Conservation (phyloP, 805 yeast species). For the Metschnikowia arizonensis region DNA sequence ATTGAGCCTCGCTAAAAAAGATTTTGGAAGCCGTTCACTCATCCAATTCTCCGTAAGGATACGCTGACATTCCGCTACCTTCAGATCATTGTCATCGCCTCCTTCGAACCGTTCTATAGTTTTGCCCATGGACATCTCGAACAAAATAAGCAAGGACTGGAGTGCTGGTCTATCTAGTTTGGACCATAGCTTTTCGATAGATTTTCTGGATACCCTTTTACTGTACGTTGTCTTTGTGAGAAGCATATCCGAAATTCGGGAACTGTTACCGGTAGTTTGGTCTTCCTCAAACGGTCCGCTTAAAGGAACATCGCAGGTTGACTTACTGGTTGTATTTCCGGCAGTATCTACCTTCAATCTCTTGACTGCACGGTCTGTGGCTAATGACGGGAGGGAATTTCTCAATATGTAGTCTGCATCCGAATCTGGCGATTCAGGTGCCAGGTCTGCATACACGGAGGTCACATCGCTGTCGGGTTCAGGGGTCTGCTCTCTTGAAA, state of each 20-base stretch:
- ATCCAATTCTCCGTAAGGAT: constrained; percentile 17
- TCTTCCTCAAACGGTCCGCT: background rate
- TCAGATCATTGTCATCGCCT: constrained; percentile 7
- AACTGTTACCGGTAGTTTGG: background rate
- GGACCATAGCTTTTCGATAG: constrained; percentile 18
- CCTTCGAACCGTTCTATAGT: constrained; percentile 13
- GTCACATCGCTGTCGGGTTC: constrained; percentile 10
- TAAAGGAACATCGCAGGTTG: background rate
- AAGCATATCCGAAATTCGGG: constrained; percentile 3
- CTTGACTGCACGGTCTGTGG: constrained; percentile 9
- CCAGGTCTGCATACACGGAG: constrained; percentile 11
- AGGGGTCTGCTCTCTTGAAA: constrained; percentile 15
- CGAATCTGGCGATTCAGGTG: constrained; percentile 10
- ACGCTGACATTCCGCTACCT: constrained; percentile 16
- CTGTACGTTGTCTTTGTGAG: constrained; percentile 6
- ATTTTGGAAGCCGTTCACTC: constrained; percentile 11
- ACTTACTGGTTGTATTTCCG: background rate
- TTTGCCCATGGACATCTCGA: constrained; percentile 11
- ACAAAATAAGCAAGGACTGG: constrained; percentile 12
- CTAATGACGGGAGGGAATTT: constrained; percentile 1
- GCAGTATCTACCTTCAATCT: background rate
- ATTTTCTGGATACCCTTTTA: constrained; percentile 12
- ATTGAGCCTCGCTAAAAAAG: constrained; percentile 16
- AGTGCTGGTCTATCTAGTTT: constrained; percentile 10
- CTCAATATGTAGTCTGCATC: constrained; percentile 1